Evolutionary conservation across 2,329 filamentous ascomycete genomes (phyloP).

Genomic region (Cucurbitaria berberidis): DNA sequence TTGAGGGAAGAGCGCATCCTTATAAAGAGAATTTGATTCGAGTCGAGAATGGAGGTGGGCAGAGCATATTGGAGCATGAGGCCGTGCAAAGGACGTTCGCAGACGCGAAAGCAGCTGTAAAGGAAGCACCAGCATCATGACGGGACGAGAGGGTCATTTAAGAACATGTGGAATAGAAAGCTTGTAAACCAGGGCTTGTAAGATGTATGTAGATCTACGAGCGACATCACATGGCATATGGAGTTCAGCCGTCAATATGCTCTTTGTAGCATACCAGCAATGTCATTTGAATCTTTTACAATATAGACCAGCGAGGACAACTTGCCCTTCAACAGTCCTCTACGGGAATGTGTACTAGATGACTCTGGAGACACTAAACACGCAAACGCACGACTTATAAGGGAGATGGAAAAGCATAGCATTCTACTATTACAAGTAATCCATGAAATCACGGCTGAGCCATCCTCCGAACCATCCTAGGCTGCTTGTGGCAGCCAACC

Average conservation of each 20-base stretch:
- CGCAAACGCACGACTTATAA: not conserved
- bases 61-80: constrained; percentile 42
- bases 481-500: constrained; percentile 8
- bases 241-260: not conserved
- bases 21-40: constrained; percentile 87
- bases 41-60: constrained; percentile 58
- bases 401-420: constrained; percentile 3
- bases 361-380: not conserved
- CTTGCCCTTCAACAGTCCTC: no score
- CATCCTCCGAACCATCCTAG: constrained; percentile 10
- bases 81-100: constrained; percentile 49
- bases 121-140: constrained; percentile 29
- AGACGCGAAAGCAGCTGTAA: constrained; percentile 20
- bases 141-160: not conserved
- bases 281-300: not conserved
- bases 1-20: constrained; percentile 90
- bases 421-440: constrained; percentile 29
- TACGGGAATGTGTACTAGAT: no score
- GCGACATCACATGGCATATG: not conserved
- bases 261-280: not conserved
- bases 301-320: no score
- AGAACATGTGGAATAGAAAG: not conserved
- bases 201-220: not conserved
- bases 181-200: not conserved
- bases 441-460: constrained; percentile 3